These are phyloP conservation scores for Tetrapisispora iriomotensis DNA, from an alignment of 805 yeast genomes.

Conservation along the genomic window DNA sequence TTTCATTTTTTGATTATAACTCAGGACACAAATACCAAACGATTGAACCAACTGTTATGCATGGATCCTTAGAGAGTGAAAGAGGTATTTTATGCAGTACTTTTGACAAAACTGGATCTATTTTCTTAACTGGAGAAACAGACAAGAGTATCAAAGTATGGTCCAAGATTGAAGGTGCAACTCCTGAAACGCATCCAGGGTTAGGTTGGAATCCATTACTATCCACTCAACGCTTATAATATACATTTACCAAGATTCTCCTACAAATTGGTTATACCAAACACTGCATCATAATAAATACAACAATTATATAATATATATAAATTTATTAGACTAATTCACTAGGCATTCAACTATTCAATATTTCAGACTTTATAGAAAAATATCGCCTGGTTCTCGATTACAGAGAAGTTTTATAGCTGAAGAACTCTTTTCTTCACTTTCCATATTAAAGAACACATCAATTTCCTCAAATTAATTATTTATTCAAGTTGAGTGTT, in stretches of 20 bases:
- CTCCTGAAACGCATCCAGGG: constrained; percentile 22
- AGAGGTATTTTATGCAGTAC: constrained; percentile 57
- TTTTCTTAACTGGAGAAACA: constrained; percentile 80
- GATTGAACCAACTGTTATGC: constrained; percentile 42
- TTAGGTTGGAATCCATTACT: constrained; percentile 26
- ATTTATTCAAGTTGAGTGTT: no score
- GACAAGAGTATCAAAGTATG: constrained; percentile 79
- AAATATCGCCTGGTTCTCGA: no score
- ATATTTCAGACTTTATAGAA: no score
- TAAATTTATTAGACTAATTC: no score
- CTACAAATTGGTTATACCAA: not conserved
- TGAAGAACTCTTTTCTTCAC: no score
- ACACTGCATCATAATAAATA: not conserved
- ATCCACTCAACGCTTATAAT: constrained; percentile 22
- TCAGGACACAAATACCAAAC: constrained; percentile 56
- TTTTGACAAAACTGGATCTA: constrained; percentile 71
- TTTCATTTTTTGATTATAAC: constrained; percentile 70
- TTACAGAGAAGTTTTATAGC: no score
- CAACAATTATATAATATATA: not conserved
- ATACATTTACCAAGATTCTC: not conserved
- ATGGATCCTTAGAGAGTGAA: constrained; percentile 64
- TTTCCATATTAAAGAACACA: no score
- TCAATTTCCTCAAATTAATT: no score
- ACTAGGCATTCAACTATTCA: no score
- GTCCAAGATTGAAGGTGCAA: constrained; percentile 37